Evolutionary conservation across 2,329 filamentous ascomycete genomes (phyloP).

Genomic region (Diaporthe sp.): DNA sequence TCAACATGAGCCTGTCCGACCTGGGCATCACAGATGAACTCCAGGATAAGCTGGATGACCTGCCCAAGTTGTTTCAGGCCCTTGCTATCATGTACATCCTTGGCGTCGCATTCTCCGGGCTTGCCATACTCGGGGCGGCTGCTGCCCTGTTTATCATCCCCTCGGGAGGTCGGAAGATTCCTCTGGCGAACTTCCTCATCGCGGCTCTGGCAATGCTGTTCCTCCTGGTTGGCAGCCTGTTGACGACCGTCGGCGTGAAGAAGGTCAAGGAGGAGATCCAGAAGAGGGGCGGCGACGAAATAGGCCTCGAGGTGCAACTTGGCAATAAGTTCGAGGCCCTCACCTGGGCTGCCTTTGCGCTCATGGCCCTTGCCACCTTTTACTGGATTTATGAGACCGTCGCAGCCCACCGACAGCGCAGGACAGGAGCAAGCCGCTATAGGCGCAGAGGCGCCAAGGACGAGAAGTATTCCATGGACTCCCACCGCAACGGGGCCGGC

Average conservation of each 20-base stretch:
- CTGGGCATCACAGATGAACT: constrained; percentile 62
- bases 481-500: constrained; percentile 18
- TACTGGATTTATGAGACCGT: constrained; percentile 59
- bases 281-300: constrained; percentile 57
- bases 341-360: constrained; percentile 62
- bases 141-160: constrained; percentile 49
- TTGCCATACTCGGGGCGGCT: constrained; percentile 58
- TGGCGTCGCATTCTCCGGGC: constrained; percentile 57
- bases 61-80: constrained; percentile 64
- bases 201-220: constrained; percentile 53
- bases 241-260: constrained; percentile 58
- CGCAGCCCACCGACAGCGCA: constrained; percentile 48
- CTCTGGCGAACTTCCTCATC: constrained; percentile 55
- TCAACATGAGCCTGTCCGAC: constrained; percentile 60
- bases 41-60: constrained; percentile 61
- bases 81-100: constrained; percentile 65
- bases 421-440: constrained; percentile 41
- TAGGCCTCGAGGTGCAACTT: constrained; percentile 59
- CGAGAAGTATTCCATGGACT: constrained; percentile 37
- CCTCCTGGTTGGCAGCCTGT: constrained; percentile 58
- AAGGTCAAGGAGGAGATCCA: constrained; percentile 56
- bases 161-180: constrained; percentile 40
- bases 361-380: constrained; percentile 56
- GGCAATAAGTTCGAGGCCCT: constrained; percentile 62
- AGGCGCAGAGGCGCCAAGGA: constrained; percentile 1